Percentiles rank a stretch among this genome's conserved stretches.
Evolutionary conservation across 1,284 basidiomycete genomes (phyloP).

Genomic region (Jaminaea rosea): DNA sequence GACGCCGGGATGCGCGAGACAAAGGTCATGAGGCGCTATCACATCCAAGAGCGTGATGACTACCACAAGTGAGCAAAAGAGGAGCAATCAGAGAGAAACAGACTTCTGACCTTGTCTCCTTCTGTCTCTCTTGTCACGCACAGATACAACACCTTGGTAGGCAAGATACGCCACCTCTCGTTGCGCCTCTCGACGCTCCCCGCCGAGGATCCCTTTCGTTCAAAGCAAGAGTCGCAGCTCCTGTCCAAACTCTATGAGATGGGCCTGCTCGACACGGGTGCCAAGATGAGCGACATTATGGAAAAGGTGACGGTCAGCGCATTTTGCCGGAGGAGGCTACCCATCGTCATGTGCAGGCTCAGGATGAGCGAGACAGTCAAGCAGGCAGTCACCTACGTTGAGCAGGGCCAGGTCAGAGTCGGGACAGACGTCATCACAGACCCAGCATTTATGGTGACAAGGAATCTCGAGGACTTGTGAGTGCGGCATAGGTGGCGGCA

Average conservation of each 20-base stretch:
- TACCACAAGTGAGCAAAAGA: slow-evolving; percentile 67
- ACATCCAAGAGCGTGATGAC: slow-evolving; percentile 63
- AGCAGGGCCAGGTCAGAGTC: slow-evolving; percentile 94
- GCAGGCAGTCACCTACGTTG: slow-evolving; percentile 93
- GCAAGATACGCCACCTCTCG: slow-evolving; percentile 72
- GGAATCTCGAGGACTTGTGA: slow-evolving; percentile 87
- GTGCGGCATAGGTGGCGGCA: background rate
- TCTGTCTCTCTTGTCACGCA: slow-evolving; percentile 1
- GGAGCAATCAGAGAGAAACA: background rate
- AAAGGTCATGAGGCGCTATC: slow-evolving; percentile 90
- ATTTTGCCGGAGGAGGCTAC: slow-evolving; percentile 81
- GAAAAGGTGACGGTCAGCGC: slow-evolving; percentile 78
- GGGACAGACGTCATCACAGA: slow-evolving; percentile 93
- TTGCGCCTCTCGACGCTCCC: slow-evolving; percentile 82
- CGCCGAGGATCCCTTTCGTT: slow-evolving; percentile 77
- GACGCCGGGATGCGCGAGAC: slow-evolving; percentile 85
- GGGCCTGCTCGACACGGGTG: slow-evolving; percentile 67
- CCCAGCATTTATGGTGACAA: slow-evolving; percentile 87
- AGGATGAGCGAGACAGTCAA: slow-evolving; percentile 92
- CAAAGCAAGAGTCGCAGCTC: slow-evolving; percentile 73
- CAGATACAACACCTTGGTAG: slow-evolving; percentile 92
- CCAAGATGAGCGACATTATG: slow-evolving; percentile 53
- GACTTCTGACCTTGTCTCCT: slow-evolving; percentile 7
- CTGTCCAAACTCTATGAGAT: slow-evolving; percentile 95
- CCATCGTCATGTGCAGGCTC: slow-evolving; percentile 81